phyloP scores from a whole-genome alignment of 306 rosid genomes.

The Pterocarpus santalinus region DNA sequence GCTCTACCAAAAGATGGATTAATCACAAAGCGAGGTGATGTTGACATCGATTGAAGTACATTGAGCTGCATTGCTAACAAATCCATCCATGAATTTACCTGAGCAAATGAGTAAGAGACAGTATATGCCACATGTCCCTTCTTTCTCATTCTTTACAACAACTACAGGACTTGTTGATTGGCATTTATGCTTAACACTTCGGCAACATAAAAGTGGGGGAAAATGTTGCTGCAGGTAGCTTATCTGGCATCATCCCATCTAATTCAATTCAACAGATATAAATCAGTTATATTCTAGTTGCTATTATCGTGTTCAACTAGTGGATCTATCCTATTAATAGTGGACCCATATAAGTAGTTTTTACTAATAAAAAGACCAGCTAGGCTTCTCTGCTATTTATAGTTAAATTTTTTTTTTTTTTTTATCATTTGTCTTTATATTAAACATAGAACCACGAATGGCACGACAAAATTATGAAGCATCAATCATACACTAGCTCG shows the following conservation, averaged over 20 bases:
- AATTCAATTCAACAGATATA: not conserved
- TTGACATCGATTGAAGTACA: not conserved
- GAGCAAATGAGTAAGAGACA: not conserved
- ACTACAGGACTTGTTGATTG: no score
- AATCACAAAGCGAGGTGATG: not conserved
- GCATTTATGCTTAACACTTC: no score
- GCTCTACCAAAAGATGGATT: not conserved
- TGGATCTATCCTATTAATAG: not conserved
- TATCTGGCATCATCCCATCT: not conserved
- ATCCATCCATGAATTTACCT: not conserved
- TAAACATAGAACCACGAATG: not conserved
- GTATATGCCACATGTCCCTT: constrained; percentile 2
- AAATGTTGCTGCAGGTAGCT: not conserved
- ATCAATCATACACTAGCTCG: no score
- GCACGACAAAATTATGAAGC: not conserved
- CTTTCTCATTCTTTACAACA: not conserved
- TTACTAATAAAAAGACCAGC: not conserved
- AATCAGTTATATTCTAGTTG: not conserved
- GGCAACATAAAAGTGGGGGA: not conserved
- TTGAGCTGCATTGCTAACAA: not conserved
- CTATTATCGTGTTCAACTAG: not conserved
- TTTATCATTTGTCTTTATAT: not conserved
- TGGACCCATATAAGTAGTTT: not conserved
- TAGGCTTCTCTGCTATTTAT: not conserved
- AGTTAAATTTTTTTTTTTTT: not conserved